phyloP scores from a whole-genome alignment of 2,329 filamentous ascomycete species.

The Fusarium sp. region DNA sequence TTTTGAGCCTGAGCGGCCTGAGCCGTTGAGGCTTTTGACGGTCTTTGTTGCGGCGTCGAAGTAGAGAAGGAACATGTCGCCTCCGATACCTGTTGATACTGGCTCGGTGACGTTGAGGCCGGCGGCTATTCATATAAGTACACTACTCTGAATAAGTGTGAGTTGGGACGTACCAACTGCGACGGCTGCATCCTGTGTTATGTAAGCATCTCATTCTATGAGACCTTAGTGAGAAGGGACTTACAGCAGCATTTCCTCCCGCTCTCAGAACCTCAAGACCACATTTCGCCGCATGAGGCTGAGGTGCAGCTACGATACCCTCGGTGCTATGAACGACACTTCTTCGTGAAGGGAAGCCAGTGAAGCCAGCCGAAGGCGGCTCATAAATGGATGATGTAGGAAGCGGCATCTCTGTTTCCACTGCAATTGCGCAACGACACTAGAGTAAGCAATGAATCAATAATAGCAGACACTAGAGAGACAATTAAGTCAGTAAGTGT shows the following conservation, averaged over 20 bases:
- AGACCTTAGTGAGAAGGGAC: conserved; percentile 48
- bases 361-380: conserved; percentile 62
- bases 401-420: conserved; percentile 55
- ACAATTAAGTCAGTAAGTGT: no score
- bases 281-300: conserved; percentile 89
- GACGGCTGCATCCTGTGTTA: conserved; percentile 86
- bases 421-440: background rate
- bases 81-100: conserved; percentile 91
- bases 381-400: conserved; percentile 61
- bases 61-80: conserved; percentile 96
- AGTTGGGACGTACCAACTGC: conserved; percentile 74
- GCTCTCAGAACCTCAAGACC: conserved; percentile 86
- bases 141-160: no score
- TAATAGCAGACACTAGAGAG: no score
- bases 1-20: conserved; percentile 81
- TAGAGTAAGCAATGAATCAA: background rate
- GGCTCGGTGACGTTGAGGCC: conserved; percentile 95
- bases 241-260: conserved; percentile 92
- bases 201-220: conserved; percentile 10
- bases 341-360: conserved; percentile 79
- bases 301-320: conserved; percentile 89
- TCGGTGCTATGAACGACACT: conserved; percentile 95
- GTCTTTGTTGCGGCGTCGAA: conserved; percentile 86
- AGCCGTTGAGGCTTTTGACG: conserved; percentile 90
- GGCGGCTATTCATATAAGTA: conserved; percentile 68